Evolutionary conservation across 805 yeast genomes (phyloP).

Genomic region (Nakazawaea ambrosiae): DNA sequence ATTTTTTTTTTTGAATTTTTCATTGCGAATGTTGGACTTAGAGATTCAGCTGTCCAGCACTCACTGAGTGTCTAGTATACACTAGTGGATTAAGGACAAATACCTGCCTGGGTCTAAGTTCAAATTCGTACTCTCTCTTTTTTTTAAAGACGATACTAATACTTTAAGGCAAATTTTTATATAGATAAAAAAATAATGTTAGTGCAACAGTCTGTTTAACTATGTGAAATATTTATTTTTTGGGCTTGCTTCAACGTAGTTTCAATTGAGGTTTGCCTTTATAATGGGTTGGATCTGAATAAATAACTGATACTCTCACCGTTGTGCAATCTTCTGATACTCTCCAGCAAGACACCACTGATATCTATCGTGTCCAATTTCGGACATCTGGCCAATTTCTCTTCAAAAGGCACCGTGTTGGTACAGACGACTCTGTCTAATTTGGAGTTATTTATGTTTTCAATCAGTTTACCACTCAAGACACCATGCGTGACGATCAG

Average conservation of each 20-base stretch:
- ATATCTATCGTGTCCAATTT: constrained; percentile 65
- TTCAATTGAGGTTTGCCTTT: no score
- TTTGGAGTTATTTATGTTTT: constrained; percentile 61
- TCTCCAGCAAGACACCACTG: constrained; percentile 70
- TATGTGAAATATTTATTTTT: no score
- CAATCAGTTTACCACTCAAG: constrained; percentile 66
- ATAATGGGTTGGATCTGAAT: constrained; percentile 48
- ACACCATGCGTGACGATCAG: constrained; percentile 84
- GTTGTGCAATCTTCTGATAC: constrained; percentile 77
- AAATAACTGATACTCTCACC: constrained; percentile 82
- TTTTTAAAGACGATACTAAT: no score
- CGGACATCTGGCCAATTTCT: constrained; percentile 50
- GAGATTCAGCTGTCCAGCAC: no score
- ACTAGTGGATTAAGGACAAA: no score
- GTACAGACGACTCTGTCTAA: constrained; percentile 70
- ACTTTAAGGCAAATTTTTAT: no score
- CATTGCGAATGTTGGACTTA: neutral
- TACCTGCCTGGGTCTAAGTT: no score
- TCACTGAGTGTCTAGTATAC: no score
- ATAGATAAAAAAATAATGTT: no score
- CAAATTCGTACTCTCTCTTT: no score
- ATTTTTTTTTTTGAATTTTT: constrained; percentile 1
- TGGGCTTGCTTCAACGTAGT: no score
- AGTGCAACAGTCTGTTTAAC: no score
- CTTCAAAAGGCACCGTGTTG: constrained; percentile 73